Evolutionary conservation across 2,329 filamentous ascomycete species (phyloP).

Genomic region (Cercospora sojina): DNA sequence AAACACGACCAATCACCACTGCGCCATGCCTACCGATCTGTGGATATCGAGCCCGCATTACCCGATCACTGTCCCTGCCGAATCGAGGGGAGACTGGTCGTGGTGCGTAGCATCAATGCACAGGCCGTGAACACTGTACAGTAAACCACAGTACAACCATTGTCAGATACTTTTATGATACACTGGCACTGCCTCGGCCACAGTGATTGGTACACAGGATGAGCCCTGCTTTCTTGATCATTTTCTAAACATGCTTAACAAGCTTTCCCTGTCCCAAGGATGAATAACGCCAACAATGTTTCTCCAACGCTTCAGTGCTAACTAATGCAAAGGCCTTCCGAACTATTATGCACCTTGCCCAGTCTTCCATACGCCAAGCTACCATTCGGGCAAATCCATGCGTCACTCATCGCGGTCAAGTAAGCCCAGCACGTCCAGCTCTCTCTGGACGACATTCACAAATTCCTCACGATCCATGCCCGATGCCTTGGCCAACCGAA

Average conservation of each 20-base stretch:
- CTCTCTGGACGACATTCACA: conserved; percentile 66
- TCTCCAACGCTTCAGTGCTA: not conserved
- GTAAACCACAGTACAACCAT: not conserved
- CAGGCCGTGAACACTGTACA: not conserved
- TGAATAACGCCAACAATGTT: not conserved
- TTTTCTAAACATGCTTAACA: not conserved
- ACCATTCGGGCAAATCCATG: not conserved
- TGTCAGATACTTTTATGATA: not conserved
- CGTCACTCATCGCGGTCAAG: conserved; percentile 58
- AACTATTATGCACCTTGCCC: not conserved
- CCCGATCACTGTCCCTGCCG: not conserved
- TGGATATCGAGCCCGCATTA: not conserved
- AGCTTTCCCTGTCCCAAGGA: not conserved
- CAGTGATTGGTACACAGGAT: not conserved
- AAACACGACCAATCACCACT: not conserved
- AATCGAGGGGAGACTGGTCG: not conserved
- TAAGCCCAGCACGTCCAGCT: conserved; percentile 68
- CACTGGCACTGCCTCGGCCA: not conserved
- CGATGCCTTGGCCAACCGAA: conserved; percentile 65
- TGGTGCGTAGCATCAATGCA: not conserved
- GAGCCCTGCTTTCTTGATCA: not conserved
- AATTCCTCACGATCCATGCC: conserved; percentile 76
- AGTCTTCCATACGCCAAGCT: not conserved
- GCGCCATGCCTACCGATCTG: not conserved
- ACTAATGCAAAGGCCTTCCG: not conserved